Conservation (phyloP, 495 filamentous ascomycete genomes). For the Pyrenula massariospora region DNA sequence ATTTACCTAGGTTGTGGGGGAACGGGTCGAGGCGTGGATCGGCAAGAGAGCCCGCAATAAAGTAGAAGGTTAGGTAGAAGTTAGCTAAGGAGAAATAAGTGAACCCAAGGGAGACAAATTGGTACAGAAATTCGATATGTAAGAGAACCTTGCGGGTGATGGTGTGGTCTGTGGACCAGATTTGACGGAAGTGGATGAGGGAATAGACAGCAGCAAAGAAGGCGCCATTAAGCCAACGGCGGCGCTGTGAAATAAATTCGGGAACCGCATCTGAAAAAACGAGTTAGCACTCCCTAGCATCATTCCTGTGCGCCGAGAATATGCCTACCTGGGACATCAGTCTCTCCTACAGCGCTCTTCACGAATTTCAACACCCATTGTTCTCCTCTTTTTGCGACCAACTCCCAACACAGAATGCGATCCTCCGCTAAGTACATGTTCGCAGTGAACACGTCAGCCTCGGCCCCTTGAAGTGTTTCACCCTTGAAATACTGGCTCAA, state of each 20-base stretch:
- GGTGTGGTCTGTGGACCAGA: constrained; percentile 92
- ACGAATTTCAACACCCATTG: constrained; percentile 98
- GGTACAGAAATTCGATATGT: constrained; percentile 94
- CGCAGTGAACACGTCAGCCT: constrained; percentile 96
- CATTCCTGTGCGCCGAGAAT: background rate
- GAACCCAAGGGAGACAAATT: constrained; percentile 80
- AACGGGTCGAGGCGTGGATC: constrained; percentile 80
- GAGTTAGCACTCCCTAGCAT: constrained; percentile 1
- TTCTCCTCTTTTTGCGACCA: constrained; percentile 90
- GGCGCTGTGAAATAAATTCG: constrained; percentile 91
- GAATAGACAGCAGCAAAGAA: constrained; percentile 99
- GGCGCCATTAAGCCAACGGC: constrained; percentile 95
- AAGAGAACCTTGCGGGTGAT: constrained; percentile 78
- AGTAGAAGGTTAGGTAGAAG: constrained; percentile 98
- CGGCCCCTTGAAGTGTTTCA: constrained; percentile 90
- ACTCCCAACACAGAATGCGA: constrained; percentile 97
- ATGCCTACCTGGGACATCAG: constrained; percentile 80
- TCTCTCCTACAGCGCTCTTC: constrained; percentile 88
- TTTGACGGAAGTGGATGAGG: constrained; percentile 83
- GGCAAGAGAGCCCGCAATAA: constrained; percentile 88
- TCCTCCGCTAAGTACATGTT: constrained; percentile 99
- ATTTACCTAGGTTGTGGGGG: constrained; percentile 67
- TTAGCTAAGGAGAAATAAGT: constrained; percentile 98
- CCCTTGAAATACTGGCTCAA: constrained; percentile 99
- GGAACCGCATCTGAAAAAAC: constrained; percentile 33